These are phyloP conservation scores for Pinus albicaulis DNA, from an alignment of 75 land plant genomes.

Conservation along the genomic window DNA sequence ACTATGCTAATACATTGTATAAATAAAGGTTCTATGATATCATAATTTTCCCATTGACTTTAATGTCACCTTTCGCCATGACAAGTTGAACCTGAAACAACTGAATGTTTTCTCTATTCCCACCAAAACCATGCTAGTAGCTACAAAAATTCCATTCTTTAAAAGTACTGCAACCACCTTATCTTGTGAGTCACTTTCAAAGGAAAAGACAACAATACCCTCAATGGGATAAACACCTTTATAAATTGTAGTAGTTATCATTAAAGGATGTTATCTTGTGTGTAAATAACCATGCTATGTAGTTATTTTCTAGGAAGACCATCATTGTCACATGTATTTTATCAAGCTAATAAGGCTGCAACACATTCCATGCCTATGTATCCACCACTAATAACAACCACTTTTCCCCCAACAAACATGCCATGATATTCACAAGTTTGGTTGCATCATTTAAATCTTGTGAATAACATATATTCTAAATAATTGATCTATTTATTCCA, in stretches of 20 bases:
- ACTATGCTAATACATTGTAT: too few species aligned
- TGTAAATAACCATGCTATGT: conserved; percentile 88
- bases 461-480: conserved; percentile 85
- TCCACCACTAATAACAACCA: conserved; percentile 97
- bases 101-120: conserved; percentile 76
- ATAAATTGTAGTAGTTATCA: conserved; percentile 71
- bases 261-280: conserved; percentile 84
- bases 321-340: conserved; percentile 82
- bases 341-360: conserved; percentile 81
- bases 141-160: conserved; percentile 62
- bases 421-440: conserved; percentile 64
- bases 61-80: conserved; percentile 89
- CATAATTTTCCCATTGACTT: conserved; percentile 73
- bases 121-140: conserved; percentile 84
- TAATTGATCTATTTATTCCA: conserved; percentile 82
- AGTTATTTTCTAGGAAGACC: conserved; percentile 90
- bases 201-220: conserved; percentile 76
- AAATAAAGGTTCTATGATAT: too few species aligned
- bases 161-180: conserved; percentile 79
- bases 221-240: conserved; percentile 82
- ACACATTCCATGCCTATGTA: conserved; percentile 99
- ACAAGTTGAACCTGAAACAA: conserved; percentile 78
- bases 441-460: conserved; percentile 79
- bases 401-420: conserved; percentile 64
- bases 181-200: conserved; percentile 58